A percentile compares a stretch with the other conserved stretches of the same genome.
Conservation (phyloP, 805 yeast genomes). For the Metschnikowia kunwiensis region DNA sequence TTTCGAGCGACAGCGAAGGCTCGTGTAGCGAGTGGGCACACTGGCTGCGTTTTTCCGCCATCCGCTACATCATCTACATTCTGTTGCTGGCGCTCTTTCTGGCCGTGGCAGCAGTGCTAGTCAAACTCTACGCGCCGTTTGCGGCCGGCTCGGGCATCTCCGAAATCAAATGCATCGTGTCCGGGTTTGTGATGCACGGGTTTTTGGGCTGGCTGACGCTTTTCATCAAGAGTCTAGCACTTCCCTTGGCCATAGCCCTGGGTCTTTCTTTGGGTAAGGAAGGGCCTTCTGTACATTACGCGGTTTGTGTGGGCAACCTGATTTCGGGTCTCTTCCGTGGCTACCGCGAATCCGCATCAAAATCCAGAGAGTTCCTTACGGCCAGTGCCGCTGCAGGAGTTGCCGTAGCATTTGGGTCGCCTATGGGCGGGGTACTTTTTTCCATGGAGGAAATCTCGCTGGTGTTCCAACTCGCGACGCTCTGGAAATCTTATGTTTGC, state of each 20-base stretch:
- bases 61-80: constrained; percentile 59
- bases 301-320: constrained; percentile 92
- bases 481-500: constrained; percentile 91
- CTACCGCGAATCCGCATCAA: constrained; percentile 46
- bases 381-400: constrained; percentile 98
- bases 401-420: constrained; percentile 96
- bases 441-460: constrained; percentile 87
- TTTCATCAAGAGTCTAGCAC: constrained; percentile 68
- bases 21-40: constrained; percentile 65
- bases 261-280: constrained; percentile 95
- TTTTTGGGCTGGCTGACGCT: constrained; percentile 75
- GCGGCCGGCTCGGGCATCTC: constrained; percentile 98
- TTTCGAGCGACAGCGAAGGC: constrained; percentile 27
- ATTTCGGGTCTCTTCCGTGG: constrained; percentile 53
- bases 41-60: constrained; percentile 50
- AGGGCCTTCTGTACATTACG: constrained; percentile 97
- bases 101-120: constrained; percentile 61
- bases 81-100: constrained; percentile 61
- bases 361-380: constrained; percentile 60
- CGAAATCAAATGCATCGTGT: constrained; percentile 90
- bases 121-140: constrained; percentile 69
- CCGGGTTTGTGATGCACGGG: constrained; percentile 79
- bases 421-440: constrained; percentile 94
- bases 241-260: constrained; percentile 89
- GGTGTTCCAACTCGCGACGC: constrained; percentile 67